Evolutionary conservation across 176 grass and related monocot genomes (phyloP).

Genomic region (Olyra latifolia): DNA sequence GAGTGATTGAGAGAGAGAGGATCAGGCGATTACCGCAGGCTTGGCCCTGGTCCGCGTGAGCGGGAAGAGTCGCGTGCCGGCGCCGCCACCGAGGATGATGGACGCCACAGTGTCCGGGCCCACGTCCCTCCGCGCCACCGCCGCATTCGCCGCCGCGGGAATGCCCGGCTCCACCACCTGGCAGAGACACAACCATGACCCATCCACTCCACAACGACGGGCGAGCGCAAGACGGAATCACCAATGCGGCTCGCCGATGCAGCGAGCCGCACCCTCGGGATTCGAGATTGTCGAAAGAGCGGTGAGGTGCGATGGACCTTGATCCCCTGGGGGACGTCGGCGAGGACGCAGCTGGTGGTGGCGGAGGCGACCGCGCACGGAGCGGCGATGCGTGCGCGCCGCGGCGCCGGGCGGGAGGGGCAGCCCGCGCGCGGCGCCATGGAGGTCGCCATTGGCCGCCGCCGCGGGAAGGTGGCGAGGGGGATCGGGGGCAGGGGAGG

Average conservation of each 20-base stretch:
- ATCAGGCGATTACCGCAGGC: conserved; percentile 56
- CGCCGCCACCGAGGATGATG: conserved; percentile 80
- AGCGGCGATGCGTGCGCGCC: background rate
- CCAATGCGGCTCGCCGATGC: background rate
- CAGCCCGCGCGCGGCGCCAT: background rate
- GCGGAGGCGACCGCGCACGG: background rate
- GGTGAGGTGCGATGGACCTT: conserved; percentile 14
- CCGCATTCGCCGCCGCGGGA: background rate
- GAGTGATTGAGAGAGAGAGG: background rate
- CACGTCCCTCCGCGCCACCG: conserved; percentile 37
- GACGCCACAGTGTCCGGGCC: conserved; percentile 63
- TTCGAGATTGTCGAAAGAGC: too few species aligned
- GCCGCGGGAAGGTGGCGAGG: background rate
- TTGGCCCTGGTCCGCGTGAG: conserved; percentile 81
- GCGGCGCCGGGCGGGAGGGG: background rate
- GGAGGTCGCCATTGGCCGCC: conserved; percentile 25
- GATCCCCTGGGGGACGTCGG: background rate
- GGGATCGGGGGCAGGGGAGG: background rate
- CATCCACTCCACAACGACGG: background rate
- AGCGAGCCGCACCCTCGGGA: background rate
- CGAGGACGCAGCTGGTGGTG: conserved; percentile 31
- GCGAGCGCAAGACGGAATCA: background rate
- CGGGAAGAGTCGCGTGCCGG: conserved; percentile 81
- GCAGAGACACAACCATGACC: background rate
- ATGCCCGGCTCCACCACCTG: conserved; percentile 23